Conservation (phyloP, 352 stramenopile genomes). For the Globisporangium cystogenes region DNA sequence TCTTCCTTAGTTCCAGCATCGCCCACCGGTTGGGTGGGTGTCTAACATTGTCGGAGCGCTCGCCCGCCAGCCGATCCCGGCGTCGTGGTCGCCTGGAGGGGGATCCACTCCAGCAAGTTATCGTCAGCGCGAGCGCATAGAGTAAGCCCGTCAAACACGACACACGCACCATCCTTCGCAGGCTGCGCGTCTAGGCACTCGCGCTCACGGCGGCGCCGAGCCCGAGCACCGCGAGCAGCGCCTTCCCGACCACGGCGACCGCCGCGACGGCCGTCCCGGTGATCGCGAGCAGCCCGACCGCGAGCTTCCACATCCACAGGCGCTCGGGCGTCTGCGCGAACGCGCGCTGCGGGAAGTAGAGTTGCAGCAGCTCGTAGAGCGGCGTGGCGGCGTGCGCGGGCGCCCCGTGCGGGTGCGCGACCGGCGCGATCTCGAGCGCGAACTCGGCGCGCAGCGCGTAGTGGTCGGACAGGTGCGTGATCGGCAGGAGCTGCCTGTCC, state of each 20-base stretch:
- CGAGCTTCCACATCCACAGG: conserved; percentile 70
- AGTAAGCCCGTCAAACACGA: background rate
- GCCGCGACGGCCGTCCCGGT: background rate
- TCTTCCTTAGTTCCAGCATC: conserved; percentile 4
- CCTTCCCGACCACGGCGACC: conserved; percentile 1
- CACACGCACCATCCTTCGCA: no score
- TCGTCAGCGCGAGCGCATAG: background rate
- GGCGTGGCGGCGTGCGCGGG: conserved; percentile 19
- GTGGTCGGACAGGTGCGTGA: conserved; percentile 81
- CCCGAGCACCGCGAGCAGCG: conserved; percentile 4
- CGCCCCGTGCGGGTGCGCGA: conserved; percentile 41
- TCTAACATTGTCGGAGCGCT: conserved; percentile 10
- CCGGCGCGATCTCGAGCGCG: conserved; percentile 29
- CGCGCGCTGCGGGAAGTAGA: conserved; percentile 55
- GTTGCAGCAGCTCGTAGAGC: conserved; percentile 56
- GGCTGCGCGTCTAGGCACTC: background rate
- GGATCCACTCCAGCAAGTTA: background rate
- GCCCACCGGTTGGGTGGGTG: conserved; percentile 16
- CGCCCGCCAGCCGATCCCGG: no score
- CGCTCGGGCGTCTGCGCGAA: conserved; percentile 49
- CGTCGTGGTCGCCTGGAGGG: background rate
- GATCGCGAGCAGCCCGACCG: conserved; percentile 17
- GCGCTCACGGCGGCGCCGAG: background rate
- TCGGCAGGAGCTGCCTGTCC: conserved; percentile 26
- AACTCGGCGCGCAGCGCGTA: conserved; percentile 61